phyloP scores from a whole-genome alignment of 2,329 filamentous ascomycete species.

The Calycina herbarum region DNA sequence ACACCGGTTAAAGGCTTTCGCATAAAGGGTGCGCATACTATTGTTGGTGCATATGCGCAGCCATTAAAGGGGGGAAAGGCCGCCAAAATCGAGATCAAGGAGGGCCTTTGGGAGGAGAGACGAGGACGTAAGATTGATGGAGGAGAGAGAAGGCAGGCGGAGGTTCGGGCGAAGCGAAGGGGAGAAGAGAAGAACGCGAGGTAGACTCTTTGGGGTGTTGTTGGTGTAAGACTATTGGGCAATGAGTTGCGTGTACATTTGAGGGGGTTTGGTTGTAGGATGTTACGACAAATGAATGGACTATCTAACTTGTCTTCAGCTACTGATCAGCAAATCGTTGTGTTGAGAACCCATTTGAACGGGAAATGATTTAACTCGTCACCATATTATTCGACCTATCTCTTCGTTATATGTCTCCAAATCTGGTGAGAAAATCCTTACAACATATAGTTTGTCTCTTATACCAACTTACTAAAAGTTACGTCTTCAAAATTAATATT shows the following conservation, averaged over 20 bases:
- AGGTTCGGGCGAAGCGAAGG: slow-evolving; percentile 84
- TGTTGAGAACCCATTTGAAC: not conserved
- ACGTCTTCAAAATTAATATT: too few species aligned
- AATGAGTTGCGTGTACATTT: slow-evolving; percentile 21
- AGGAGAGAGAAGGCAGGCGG: slow-evolving; percentile 84
- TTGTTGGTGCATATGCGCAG: slow-evolving; percentile 73
- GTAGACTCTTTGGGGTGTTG: slow-evolving; percentile 30
- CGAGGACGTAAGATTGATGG: slow-evolving; percentile 92
- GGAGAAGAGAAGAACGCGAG: slow-evolving; percentile 61
- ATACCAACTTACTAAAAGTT: too few species aligned
- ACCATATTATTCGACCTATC: too few species aligned
- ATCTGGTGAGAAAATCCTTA: too few species aligned
- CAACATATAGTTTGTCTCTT: too few species aligned
- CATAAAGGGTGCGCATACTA: slow-evolving; percentile 66
- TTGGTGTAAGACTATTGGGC: slow-evolving; percentile 34
- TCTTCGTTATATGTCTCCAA: too few species aligned
- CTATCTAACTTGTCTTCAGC: not conserved
- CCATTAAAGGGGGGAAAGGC: slow-evolving; percentile 65
- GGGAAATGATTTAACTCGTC: not conserved
- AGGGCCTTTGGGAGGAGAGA: slow-evolving; percentile 91
- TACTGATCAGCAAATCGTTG: not conserved
- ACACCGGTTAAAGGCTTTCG: slow-evolving; percentile 63
- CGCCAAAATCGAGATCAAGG: slow-evolving; percentile 68
- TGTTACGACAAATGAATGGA: not conserved
- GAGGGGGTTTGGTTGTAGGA: not conserved